These are phyloP conservation scores for Saitozyma podzolica DNA, from an alignment of 768 basidiomycete species.

Conservation along the genomic window DNA sequence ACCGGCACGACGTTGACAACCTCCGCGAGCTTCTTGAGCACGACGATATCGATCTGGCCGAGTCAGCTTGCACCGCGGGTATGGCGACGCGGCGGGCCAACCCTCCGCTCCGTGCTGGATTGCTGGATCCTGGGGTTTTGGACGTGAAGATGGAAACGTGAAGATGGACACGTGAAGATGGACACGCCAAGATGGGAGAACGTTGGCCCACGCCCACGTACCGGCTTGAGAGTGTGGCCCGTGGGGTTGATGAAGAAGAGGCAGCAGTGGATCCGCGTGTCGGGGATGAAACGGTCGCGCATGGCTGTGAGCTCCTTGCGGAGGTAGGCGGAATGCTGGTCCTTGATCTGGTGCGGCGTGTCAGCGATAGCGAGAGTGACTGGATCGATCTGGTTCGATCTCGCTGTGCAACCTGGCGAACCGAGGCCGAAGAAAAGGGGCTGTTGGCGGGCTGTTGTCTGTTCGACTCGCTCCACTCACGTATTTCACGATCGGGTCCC, in stretches of 20 bases:
- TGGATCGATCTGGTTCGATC: too few species aligned
- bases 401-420: too few species aligned
- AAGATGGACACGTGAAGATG: too few species aligned
- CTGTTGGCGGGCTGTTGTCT: too few species aligned
- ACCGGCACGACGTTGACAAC: slow-evolving; percentile 99
- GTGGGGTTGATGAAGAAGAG: slow-evolving; percentile 98
- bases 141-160: too few species aligned
- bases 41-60: slow-evolving; percentile 79
- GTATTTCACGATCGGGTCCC: slow-evolving; percentile 99
- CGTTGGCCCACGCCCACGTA: slow-evolving; percentile 21
- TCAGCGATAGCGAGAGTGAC: background rate
- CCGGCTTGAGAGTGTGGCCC: slow-evolving; percentile 89
- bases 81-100: background rate
- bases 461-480: slow-evolving; percentile 57
- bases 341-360: slow-evolving; percentile 54
- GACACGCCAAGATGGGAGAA: too few species aligned
- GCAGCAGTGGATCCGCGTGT: slow-evolving; percentile 97
- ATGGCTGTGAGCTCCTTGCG: slow-evolving; percentile 98
- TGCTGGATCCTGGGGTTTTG: too few species aligned
- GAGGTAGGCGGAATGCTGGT: slow-evolving; percentile 97
- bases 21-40: slow-evolving; percentile 98
- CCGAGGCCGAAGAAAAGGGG: too few species aligned
- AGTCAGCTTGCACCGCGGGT: background rate
- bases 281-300: slow-evolving; percentile 97
- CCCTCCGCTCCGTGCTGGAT: background rate